Conservation (phyloP, 176 grass and related monocot genomes). For the Metroxylon sagu region DNA sequence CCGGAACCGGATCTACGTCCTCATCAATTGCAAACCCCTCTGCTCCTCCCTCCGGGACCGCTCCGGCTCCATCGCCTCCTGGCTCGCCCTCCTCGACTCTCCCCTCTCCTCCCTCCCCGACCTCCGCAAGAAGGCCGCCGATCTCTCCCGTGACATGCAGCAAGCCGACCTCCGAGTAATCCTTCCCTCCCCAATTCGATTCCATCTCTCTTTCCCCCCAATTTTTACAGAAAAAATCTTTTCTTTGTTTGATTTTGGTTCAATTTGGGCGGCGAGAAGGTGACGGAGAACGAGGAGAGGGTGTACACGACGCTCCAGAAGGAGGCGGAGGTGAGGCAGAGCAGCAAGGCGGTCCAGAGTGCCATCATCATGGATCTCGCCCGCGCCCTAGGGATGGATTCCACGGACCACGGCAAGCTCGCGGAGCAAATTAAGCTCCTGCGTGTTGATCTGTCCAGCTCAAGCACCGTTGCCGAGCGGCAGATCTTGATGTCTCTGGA, state of each 20-base stretch:
- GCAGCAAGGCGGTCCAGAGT: conserved; percentile 11
- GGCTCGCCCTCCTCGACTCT: conserved; percentile 12
- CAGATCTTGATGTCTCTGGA: conserved; percentile 11
- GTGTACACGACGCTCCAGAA: neutral
- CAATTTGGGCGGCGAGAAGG: neutral
- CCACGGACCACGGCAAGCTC: neutral
- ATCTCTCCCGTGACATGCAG: conserved; percentile 8
- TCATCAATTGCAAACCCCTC: conserved; percentile 8
- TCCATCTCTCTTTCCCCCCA: neutral
- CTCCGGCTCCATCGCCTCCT: conserved; percentile 1
- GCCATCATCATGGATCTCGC: conserved; percentile 15
- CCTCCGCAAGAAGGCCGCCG: conserved; percentile 2
- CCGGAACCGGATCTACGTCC: conserved; percentile 1
- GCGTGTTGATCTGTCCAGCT: neutral
- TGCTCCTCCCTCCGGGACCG: neutral
- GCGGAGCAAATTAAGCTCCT: conserved; percentile 7
- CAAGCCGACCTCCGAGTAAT: conserved; percentile 2
- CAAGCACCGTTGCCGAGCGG: conserved; percentile 3
- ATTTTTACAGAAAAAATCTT: neutral
- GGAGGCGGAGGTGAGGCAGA: neutral
- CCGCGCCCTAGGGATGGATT: conserved; percentile 11
- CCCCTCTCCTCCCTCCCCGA: neutral
- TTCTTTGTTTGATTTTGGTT: neutral
- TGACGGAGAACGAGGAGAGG: conserved; percentile 13
- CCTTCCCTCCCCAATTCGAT: neutral